A percentile compares a stretch with the other conserved stretches of the same genome.
These are phyloP conservation scores for Phytomonas francai DNA, from an alignment of 208 protist genomes.

Conservation along the genomic window DNA sequence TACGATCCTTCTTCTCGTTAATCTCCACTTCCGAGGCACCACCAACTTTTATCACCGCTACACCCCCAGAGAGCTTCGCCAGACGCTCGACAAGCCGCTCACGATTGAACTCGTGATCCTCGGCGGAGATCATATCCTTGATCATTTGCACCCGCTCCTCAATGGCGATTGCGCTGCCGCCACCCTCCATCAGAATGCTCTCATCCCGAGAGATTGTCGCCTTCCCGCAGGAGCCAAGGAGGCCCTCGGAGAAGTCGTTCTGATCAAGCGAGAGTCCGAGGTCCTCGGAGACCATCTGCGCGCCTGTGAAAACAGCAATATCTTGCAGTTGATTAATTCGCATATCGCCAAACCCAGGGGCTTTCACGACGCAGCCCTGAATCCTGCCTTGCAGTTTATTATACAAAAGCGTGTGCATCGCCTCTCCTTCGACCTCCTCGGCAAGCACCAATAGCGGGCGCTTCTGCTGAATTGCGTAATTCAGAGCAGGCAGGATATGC, in stretches of 20 bases:
- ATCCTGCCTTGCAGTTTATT: constrained; percentile 88
- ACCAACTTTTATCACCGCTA: constrained; percentile 96
- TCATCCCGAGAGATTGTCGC: constrained; percentile 96
- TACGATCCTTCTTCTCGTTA: constrained; percentile 98
- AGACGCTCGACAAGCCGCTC: constrained; percentile 97
- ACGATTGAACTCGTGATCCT: constrained; percentile 96
- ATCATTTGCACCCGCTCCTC: constrained; percentile 96
- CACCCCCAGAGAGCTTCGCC: constrained; percentile 77
- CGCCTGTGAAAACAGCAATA: constrained; percentile 98
- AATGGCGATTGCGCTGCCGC: constrained; percentile 91
- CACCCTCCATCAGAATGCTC: constrained; percentile 97
- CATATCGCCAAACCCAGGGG: constrained; percentile 99
- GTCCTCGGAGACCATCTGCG: constrained; percentile 93
- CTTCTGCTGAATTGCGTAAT: constrained; percentile 80
- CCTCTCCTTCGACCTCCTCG: constrained; percentile 88
- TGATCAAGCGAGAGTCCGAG: constrained; percentile 90
- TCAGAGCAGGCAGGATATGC: constrained; percentile 75
- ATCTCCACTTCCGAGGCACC: constrained; percentile 99
- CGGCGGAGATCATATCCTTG: constrained; percentile 88
- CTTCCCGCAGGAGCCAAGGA: constrained; percentile 80
- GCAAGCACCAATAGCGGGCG: constrained; percentile 85
- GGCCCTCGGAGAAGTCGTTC: constrained; percentile 81
- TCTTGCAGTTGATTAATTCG: constrained; percentile 98
- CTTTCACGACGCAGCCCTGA: constrained; percentile 91
- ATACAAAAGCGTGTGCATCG: constrained; percentile 93